phyloP scores from a whole-genome alignment of 2,329 filamentous ascomycete species.

The Fragosphaeria purpurea region DNA sequence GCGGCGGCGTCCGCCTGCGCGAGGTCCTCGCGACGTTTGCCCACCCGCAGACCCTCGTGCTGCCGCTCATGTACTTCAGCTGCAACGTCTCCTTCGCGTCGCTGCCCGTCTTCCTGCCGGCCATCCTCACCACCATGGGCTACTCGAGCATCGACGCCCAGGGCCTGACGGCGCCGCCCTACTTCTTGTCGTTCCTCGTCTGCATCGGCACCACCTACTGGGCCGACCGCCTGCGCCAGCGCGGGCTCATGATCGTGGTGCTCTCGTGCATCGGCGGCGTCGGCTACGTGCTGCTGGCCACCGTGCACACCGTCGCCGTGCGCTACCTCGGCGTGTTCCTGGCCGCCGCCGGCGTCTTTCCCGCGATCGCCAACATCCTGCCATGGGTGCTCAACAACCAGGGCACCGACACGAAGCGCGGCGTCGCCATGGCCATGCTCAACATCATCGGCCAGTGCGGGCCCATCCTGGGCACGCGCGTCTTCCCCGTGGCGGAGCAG shows the following conservation, averaged over 20 bases:
- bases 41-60: slow-evolving; percentile 40
- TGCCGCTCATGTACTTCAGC: slow-evolving; percentile 27
- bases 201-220: slow-evolving; percentile 52
- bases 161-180: slow-evolving; percentile 62
- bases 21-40: slow-evolving; percentile 38
- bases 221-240: slow-evolving; percentile 56
- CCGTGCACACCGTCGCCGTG: slow-evolving; percentile 32
- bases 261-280: slow-evolving; percentile 47
- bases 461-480: slow-evolving; percentile 51
- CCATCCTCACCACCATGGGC: slow-evolving; percentile 56
- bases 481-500: slow-evolving; percentile 40
- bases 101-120: slow-evolving; percentile 54
- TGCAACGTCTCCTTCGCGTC: slow-evolving; percentile 25
- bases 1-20: slow-evolving; percentile 29
- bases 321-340: slow-evolving; percentile 39
- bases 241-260: slow-evolving; percentile 47
- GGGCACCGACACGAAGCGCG: slow-evolving; percentile 54
- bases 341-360: slow-evolving; percentile 42
- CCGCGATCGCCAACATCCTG: slow-evolving; percentile 56
- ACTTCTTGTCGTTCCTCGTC: slow-evolving; percentile 55
- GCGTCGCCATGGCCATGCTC: slow-evolving; percentile 51
- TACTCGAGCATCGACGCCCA: slow-evolving; percentile 58
- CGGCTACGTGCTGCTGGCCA: slow-evolving; percentile 57
- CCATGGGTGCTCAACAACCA: slow-evolving; percentile 65
- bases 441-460: slow-evolving; percentile 54